These are phyloP conservation scores for Lotus japonicus DNA, from an alignment of 306 rosid genomes.

Conservation along the genomic window DNA sequence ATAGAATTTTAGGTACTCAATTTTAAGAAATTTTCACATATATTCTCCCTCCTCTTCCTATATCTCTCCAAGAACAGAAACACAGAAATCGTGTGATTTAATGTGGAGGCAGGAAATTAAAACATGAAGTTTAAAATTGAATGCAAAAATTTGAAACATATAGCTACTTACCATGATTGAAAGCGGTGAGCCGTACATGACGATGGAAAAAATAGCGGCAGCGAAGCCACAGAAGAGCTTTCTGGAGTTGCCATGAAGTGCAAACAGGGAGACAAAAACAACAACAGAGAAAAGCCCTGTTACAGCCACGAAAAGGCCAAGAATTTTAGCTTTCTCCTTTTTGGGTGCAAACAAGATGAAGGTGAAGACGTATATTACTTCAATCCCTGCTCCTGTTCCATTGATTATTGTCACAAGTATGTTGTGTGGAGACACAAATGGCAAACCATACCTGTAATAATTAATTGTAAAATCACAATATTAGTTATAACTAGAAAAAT, in stretches of 20 bases:
- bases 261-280: slow-evolving; percentile 59
- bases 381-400: slow-evolving; percentile 69
- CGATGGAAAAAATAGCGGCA: slow-evolving; percentile 60
- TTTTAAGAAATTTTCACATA: too few relatives aligned
- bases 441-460: slow-evolving; percentile 93
- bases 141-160: background rate
- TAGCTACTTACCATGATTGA: slow-evolving; percentile 78
- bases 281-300: slow-evolving; percentile 37
- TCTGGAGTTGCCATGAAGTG: slow-evolving; percentile 39
- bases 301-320: slow-evolving; percentile 43
- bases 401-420: slow-evolving; percentile 59
- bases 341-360: slow-evolving; percentile 47
- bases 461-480: background rate
- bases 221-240: slow-evolving; percentile 69
- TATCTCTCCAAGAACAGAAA: too few relatives aligned
- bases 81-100: too few relatives aligned
- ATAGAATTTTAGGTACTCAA: too few relatives aligned
- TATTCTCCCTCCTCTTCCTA: too few relatives aligned
- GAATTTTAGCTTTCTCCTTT: slow-evolving; percentile 48
- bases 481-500: too few relatives aligned
- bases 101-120: too few relatives aligned
- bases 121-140: too few relatives aligned
- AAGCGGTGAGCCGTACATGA: slow-evolving; percentile 88
- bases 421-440: slow-evolving; percentile 74
- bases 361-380: slow-evolving; percentile 43